A percentile compares a stretch with the other conserved stretches of the same genome.
Conservation (phyloP, 495 filamentous ascomycete genomes). For the Extremus antarcticus region DNA sequence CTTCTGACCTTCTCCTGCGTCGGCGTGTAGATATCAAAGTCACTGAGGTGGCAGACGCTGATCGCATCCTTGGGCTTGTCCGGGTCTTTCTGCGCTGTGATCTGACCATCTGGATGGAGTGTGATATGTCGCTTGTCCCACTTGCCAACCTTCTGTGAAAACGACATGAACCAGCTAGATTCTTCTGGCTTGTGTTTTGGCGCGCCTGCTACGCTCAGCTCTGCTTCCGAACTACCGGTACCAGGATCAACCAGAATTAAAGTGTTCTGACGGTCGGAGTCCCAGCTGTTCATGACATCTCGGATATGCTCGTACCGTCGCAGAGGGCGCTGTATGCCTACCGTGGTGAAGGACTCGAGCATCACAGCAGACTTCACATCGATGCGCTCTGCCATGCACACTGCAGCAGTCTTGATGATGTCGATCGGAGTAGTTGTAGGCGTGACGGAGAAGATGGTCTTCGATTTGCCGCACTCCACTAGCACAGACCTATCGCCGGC, state of each 20-base stretch:
- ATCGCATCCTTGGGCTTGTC: slow-evolving; percentile 48
- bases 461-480: slow-evolving; percentile 54
- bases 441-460: slow-evolving; percentile 54
- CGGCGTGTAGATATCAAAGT: slow-evolving; percentile 84
- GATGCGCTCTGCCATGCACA: slow-evolving; percentile 46
- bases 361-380: slow-evolving; percentile 50
- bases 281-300: slow-evolving; percentile 89
- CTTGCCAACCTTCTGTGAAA: slow-evolving; percentile 66
- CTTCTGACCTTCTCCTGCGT: slow-evolving; percentile 43
- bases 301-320: slow-evolving; percentile 79
- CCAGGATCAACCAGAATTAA: slow-evolving; percentile 49
- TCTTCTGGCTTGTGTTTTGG: slow-evolving; percentile 49
- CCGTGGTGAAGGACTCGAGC: slow-evolving; percentile 59
- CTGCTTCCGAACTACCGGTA: slow-evolving; percentile 34
- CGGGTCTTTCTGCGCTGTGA: slow-evolving; percentile 64
- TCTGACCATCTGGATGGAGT: slow-evolving; percentile 61
- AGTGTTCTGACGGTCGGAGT: slow-evolving; percentile 59
- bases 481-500: slow-evolving; percentile 60
- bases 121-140: slow-evolving; percentile 84
- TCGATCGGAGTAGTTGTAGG: slow-evolving; percentile 66
- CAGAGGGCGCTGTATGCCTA: slow-evolving; percentile 75
- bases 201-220: slow-evolving; percentile 43
- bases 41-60: slow-evolving; percentile 76
- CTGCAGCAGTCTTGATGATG: slow-evolving; percentile 49
- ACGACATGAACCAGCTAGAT: slow-evolving; percentile 58